Base-by-base conservation (phyloP, 305 asterid genomes). In the Fraxinus floribunda region DNA sequence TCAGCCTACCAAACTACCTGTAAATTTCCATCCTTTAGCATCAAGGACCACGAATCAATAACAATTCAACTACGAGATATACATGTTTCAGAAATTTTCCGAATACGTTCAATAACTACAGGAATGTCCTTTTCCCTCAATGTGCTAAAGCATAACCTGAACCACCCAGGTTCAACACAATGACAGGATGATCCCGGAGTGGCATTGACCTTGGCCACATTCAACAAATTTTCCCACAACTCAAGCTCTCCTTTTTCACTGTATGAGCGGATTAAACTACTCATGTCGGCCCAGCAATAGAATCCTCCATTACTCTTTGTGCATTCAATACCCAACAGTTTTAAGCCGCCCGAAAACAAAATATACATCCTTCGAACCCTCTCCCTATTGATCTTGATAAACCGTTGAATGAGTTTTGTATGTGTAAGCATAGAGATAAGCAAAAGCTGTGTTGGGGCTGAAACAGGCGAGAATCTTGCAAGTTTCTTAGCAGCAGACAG, bases 101-200 rank as follows among this genome's bases (percentile, higher is more conserved):
- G 86, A 57, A 92, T 86, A 5, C 94, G 90, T 49, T 74, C 82
- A 85, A 85, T 85, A 75, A 89, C 86, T 4, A 84, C 74, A 18
- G 88, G 88, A 79, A 91, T 82, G 32, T 88, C 92, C 81, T 82
- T 85, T 30, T 89, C 88, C 18, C 73, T 81, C 68, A 90, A 62
- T 1, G 90, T 75, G 24, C 89, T 49, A 79, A 90, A 89, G 83
- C 92, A 91, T 11, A 87, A 81, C 68, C 90, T 68, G 73, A 90
- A 91, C 94, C 94, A 90, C 34, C 93, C 92, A 2, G 93, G 95
- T 79, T 89, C 92, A 52, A 91, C 88, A 75, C 90, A 91, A 73
- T 86, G 92, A 84, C 91, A 90, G 78, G 89, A 90, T 36, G 92
- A 91, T 29, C 92, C 93, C 0, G 95, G 92, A 86, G 89, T 87